These are phyloP conservation scores for Bothriochloa decipiens DNA, from an alignment of 176 grass and related monocot genomes.

Conservation along the genomic window DNA sequence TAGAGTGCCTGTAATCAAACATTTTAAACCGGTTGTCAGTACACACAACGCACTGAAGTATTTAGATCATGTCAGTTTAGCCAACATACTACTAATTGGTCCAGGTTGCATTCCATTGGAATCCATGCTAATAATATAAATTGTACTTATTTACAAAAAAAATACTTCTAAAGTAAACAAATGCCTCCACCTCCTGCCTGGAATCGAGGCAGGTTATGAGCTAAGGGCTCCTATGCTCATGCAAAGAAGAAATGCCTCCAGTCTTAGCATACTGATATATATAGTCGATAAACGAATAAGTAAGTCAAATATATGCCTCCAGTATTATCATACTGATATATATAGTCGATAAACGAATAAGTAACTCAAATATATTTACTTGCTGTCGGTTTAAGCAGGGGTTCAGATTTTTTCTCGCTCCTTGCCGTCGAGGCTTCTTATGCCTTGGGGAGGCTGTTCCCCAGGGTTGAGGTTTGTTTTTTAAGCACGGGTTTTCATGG, in stretches of 20 bases:
- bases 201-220: neutral
- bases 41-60: neutral
- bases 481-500: neutral
- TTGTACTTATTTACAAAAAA: slow-evolving; percentile 2
- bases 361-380: slow-evolving; percentile 1
- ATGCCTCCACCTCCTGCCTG: neutral
- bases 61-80: neutral
- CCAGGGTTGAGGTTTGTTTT: neutral
- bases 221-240: neutral
- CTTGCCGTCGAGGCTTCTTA: too few relatives aligned
- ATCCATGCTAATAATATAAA: slow-evolving; percentile 1
- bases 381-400: neutral
- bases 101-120: neutral
- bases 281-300: neutral
- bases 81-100: slow-evolving; percentile 5
- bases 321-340: too few relatives aligned
- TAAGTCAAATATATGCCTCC: neutral
- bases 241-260: neutral
- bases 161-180: slow-evolving; percentile 1
- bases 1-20: neutral
- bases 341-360: neutral
- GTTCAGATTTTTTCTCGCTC: neutral
- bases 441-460: too few relatives aligned
- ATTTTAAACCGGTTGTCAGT: neutral
- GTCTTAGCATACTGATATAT: neutral